Percentiles rank a stretch among this genome's conserved stretches.
Evolutionary conservation across 805 yeast species (phyloP).

Genomic region (Starmerella stigmatis): DNA sequence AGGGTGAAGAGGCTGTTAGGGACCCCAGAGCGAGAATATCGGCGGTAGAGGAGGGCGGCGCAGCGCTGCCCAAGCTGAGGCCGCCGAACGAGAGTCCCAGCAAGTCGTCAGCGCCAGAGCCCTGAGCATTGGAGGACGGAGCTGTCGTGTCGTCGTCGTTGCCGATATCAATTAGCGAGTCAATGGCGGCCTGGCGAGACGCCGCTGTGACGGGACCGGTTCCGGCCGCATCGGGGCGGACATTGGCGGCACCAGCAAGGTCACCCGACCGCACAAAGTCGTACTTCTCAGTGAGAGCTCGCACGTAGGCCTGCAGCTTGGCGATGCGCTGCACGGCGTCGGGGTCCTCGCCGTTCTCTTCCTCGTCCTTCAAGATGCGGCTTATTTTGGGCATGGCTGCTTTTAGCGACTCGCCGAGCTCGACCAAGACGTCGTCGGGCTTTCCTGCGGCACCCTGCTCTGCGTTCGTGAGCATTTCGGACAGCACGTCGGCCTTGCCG

Average conservation of each 20-base stretch:
- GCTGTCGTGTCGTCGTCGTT: constrained; percentile 44
- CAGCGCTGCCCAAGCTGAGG: constrained; percentile 34
- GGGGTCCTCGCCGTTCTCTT: constrained; percentile 47
- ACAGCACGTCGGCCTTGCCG: constrained; percentile 75
- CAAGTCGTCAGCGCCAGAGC: constrained; percentile 41
- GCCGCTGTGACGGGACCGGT: not conserved
- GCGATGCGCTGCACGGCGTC: constrained; percentile 55
- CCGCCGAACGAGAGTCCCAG: constrained; percentile 51
- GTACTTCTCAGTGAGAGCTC: constrained; percentile 57
- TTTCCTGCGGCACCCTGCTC: constrained; percentile 31
- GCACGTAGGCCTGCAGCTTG: constrained; percentile 63
- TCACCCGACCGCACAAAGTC: constrained; percentile 57
- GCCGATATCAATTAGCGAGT: constrained; percentile 66
- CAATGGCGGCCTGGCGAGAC: constrained; percentile 27
- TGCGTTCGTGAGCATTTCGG: constrained; percentile 61
- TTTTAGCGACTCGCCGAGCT: constrained; percentile 66
- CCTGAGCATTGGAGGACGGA: constrained; percentile 3
- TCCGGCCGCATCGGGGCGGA: constrained; percentile 30
- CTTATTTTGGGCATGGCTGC: constrained; percentile 79
- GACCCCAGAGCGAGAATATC: constrained; percentile 5
- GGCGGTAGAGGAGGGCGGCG: not conserved
- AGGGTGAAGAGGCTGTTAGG: not conserved
- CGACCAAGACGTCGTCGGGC: constrained; percentile 62
- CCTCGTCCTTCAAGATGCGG: constrained; percentile 72
- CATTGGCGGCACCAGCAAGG: constrained; percentile 41